Conservation (phyloP, 2,329 filamentous ascomycete species). For the Hypoxylon sp. region DNA sequence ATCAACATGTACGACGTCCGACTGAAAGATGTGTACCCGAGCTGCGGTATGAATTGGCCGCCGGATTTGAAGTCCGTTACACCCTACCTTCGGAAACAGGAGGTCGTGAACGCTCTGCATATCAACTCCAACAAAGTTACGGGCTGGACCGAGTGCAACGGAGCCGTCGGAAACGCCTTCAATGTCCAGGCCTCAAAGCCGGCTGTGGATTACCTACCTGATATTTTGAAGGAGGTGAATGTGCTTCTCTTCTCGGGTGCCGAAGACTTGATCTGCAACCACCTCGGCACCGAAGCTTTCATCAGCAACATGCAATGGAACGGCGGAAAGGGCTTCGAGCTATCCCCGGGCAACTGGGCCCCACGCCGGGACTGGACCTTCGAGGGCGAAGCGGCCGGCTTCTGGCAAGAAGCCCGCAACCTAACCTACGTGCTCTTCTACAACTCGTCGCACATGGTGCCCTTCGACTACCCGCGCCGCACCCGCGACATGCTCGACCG, state of each 20-base stretch:
- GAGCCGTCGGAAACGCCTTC: slow-evolving; percentile 82
- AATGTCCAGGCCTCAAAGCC: slow-evolving; percentile 78
- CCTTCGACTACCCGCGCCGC: slow-evolving; percentile 89
- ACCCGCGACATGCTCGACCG: slow-evolving; percentile 97
- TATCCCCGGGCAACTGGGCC: slow-evolving; percentile 87
- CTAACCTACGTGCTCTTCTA: slow-evolving; percentile 96
- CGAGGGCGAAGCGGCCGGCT: slow-evolving; percentile 87
- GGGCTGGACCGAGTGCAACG: slow-evolving; percentile 93
- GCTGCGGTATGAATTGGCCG: slow-evolving; percentile 98
- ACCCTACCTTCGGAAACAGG: slow-evolving; percentile 86
- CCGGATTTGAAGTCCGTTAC: slow-evolving; percentile 83
- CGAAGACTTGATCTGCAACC: slow-evolving; percentile 96
- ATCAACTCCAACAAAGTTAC: slow-evolving; percentile 85
- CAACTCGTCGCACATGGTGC: slow-evolving; percentile 98
- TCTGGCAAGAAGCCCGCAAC: slow-evolving; percentile 95
- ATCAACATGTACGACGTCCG: slow-evolving; percentile 98
- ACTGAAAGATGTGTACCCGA: slow-evolving; percentile 81
- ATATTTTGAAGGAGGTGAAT: slow-evolving; percentile 81
- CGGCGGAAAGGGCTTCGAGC: slow-evolving; percentile 90
- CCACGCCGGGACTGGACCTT: slow-evolving; percentile 96
- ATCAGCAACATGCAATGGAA: slow-evolving; percentile 95
- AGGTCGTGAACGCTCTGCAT: slow-evolving; percentile 85
- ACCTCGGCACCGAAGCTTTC: slow-evolving; percentile 91
- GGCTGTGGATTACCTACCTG: slow-evolving; percentile 81
- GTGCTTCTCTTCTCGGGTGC: slow-evolving; percentile 93